Base-by-base conservation (phyloP, 1,284 basidiomycete species). In the Trametes pubescens region DNA sequence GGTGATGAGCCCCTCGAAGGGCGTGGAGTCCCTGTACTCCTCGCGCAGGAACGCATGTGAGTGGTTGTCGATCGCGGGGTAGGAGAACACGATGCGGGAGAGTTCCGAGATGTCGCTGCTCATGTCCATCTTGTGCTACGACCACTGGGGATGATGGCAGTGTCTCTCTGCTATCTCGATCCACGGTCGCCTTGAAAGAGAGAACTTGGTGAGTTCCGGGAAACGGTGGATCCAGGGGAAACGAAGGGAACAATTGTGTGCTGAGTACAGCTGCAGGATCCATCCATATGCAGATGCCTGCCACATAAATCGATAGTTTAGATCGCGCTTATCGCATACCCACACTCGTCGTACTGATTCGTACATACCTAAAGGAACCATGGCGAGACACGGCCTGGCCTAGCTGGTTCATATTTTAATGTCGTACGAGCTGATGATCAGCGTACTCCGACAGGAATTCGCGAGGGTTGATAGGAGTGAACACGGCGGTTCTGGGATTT, bases 41-140 rank as follows among this genome's bases (percentile, higher is more conserved):
- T 76, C 78, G 29, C 79, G 77, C 38, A 93, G 79, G 29, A 93
- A 78, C 2, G 90, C 88, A 72, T 93, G 91, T 0, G 90, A 87
- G 71, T 93, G 91, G 71, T 92, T 92, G 76, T 92, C 91, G 71
- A 91, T 89, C 0, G 80, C 80, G 11, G 84, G 85, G 62, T 80
- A 84, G 7, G 65, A 65, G 62, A 68, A 68, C 14, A 69, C 63
- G 38, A 63, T 38, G 21, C 58, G 59, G 14, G 65, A 70, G 22
- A 72, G 65, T 57, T 71, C 68, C 22, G 52, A 51, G 6, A 72
- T 60, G 26, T 71, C 71, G 5, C 61, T 56, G 49, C 59, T 65
- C 32, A 69, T 34, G 29, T 69, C 69, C 71, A 72, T 72, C 16
- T 38, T 38, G 37, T 38, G 37, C 37, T 16, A 38, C 37, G 37